phyloP scores from a whole-genome alignment of 805 yeast genomes.

The Metschnikowia borealis region DNA sequence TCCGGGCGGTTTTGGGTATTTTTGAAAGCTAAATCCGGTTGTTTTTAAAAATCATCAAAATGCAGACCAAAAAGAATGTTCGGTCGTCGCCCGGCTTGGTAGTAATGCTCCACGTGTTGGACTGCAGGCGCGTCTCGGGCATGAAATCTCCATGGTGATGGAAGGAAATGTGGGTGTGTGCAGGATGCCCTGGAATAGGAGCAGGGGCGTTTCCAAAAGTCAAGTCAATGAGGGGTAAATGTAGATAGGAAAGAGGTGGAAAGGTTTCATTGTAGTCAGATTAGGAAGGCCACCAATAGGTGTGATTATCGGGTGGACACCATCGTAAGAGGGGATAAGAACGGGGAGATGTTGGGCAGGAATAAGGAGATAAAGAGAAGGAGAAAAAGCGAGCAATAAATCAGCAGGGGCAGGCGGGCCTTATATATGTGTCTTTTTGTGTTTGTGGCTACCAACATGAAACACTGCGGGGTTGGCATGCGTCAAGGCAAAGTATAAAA shows the following conservation, averaged over 20 bases:
- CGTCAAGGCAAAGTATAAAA: conserved; percentile 1
- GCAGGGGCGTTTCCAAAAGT: no score
- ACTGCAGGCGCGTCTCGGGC: not conserved
- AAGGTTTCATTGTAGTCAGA: not conserved
- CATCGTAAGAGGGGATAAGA: not conserved
- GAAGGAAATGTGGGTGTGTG: not conserved
- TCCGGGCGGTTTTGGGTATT: not conserved
- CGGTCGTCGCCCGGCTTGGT: no score
- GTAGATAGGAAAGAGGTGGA: not conserved
- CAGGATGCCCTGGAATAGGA: not conserved
- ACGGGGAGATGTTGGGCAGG: not conserved
- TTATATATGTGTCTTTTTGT: not conserved
- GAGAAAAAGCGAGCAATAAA: not conserved
- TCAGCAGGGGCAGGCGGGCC: not conserved
- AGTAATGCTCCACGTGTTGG: conserved; percentile 1
- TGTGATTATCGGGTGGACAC: not conserved
- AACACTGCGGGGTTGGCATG: not conserved
- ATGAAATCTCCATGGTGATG: not conserved
- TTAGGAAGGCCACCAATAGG: not conserved
- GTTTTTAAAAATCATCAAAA: no score
- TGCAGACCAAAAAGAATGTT: no score
- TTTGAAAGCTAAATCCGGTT: not conserved
- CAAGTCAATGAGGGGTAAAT: not conserved
- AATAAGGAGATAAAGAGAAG: not conserved
- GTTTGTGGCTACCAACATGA: conserved; percentile 3